Evolutionary conservation across 345 rosid species (phyloP).

Genomic region (Citropsis articulata): DNA sequence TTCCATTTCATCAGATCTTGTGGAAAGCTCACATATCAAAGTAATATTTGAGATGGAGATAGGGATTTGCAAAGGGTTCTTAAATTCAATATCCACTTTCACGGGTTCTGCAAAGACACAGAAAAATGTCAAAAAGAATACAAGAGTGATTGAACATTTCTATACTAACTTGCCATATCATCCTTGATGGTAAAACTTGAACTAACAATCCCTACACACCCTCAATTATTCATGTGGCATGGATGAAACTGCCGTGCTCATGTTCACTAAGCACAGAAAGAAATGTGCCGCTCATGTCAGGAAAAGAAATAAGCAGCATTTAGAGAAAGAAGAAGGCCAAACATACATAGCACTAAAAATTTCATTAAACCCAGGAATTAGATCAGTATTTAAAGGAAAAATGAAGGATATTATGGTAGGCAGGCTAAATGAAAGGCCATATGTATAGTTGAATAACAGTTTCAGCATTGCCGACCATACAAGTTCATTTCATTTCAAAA

Average conservation of each 20-base stretch:
- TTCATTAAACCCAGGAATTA: background rate
- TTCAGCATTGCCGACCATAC: background rate
- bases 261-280: background rate
- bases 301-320: constrained; percentile 2
- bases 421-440: background rate
- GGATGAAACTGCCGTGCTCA: background rate
- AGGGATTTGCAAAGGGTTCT: constrained; percentile 77
- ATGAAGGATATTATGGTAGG: background rate
- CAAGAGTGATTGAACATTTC: background rate
- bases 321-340: background rate
- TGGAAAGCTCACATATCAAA: constrained; percentile 72
- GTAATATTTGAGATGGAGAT: constrained; percentile 67
- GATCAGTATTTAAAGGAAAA: background rate
- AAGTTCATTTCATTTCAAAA: constrained; percentile 2
- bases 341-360: background rate
- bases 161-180: background rate
- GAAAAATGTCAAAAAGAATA: background rate
- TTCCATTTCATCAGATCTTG: constrained; percentile 51
- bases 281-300: background rate
- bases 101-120: constrained; percentile 61
- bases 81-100: constrained; percentile 68
- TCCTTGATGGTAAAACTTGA: background rate
- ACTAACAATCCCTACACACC: background rate
- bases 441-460: background rate
- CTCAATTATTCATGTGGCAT: background rate